These are phyloP conservation scores for Hyaloscypha finlandica DNA, from an alignment of 495 filamentous ascomycete genomes.

Conservation along the genomic window DNA sequence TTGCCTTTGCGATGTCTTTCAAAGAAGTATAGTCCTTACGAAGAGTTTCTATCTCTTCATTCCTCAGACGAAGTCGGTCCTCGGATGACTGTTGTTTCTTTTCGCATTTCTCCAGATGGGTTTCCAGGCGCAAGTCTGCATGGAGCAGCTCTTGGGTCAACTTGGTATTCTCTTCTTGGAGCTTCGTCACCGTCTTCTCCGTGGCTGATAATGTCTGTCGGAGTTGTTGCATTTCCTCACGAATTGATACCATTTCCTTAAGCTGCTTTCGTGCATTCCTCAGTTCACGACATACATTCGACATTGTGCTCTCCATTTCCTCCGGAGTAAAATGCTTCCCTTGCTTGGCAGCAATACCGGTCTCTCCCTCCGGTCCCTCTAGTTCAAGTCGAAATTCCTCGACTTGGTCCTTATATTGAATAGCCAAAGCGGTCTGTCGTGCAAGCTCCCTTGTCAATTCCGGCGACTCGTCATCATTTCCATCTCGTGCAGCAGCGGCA, in stretches of 20 bases:
- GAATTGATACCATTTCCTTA: conserved; percentile 35
- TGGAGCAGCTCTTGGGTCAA: conserved; percentile 43
- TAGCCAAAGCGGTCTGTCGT: conserved; percentile 66
- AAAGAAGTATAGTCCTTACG: conserved; percentile 54
- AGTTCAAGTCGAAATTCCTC: conserved; percentile 59
- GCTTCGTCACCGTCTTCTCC: conserved; percentile 44
- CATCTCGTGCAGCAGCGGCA: conserved; percentile 38
- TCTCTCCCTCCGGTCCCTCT: conserved; percentile 39
- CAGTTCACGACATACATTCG: conserved; percentile 49
- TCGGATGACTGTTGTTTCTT: conserved; percentile 44
- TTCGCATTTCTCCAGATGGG: conserved; percentile 40
- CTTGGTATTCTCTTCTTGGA: conserved; percentile 48
- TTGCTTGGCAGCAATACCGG: not conserved
- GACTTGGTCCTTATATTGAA: conserved; percentile 68
- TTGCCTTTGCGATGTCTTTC: conserved; percentile 60
- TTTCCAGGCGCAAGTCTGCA: conserved; percentile 29
- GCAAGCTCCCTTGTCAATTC: conserved; percentile 56
- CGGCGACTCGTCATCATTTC: conserved; percentile 45
- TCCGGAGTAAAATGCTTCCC: not conserved
- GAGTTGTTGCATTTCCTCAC: conserved; percentile 46
- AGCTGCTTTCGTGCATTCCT: conserved; percentile 47
- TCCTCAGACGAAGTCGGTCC: conserved; percentile 44
- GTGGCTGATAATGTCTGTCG: conserved; percentile 47
- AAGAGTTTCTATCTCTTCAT: conserved; percentile 53
- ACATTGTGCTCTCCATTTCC: conserved; percentile 29